These are phyloP conservation scores for Lichtheimia ornata DNA, from an alignment of 371 early-diverging fungal species.

Conservation along the genomic window DNA sequence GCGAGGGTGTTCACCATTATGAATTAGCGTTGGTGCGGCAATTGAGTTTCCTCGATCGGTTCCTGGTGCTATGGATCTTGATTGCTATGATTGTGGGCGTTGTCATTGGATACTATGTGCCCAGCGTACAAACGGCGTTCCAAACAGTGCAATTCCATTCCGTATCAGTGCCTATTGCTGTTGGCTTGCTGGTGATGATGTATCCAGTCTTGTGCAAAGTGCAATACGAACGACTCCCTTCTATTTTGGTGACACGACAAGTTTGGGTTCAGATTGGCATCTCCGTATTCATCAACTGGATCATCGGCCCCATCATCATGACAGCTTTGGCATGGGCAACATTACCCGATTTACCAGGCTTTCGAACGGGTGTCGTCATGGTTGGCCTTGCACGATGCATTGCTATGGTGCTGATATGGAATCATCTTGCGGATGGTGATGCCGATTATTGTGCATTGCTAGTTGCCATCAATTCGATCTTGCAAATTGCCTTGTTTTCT, in stretches of 20 bases:
- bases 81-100: constrained; percentile 71
- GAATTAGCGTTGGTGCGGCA: constrained; percentile 21
- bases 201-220: constrained; percentile 75
- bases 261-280: constrained; percentile 52
- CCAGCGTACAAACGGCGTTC: constrained; percentile 54
- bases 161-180: constrained; percentile 69
- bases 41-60: constrained; percentile 51
- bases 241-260: constrained; percentile 33
- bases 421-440: constrained; percentile 68
- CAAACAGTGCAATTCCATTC: constrained; percentile 59
- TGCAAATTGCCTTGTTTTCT: constrained; percentile 68
- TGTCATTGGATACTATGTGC: constrained; percentile 68
- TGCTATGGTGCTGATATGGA: constrained; percentile 87
- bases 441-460: constrained; percentile 67
- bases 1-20: background rate
- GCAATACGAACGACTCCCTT: constrained; percentile 55
- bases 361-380: constrained; percentile 74
- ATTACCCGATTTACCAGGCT: constrained; percentile 67
- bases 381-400: constrained; percentile 75
- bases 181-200: constrained; percentile 74
- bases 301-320: constrained; percentile 74
- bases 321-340: constrained; percentile 73
- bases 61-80: constrained; percentile 58
- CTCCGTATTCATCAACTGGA: constrained; percentile 69
- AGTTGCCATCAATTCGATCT: constrained; percentile 70